A percentile compares a stretch with the other conserved stretches of the same genome.
Conservation (phyloP, 192 early-diverging fungal species). For the Lobulomyces angularis region DNA sequence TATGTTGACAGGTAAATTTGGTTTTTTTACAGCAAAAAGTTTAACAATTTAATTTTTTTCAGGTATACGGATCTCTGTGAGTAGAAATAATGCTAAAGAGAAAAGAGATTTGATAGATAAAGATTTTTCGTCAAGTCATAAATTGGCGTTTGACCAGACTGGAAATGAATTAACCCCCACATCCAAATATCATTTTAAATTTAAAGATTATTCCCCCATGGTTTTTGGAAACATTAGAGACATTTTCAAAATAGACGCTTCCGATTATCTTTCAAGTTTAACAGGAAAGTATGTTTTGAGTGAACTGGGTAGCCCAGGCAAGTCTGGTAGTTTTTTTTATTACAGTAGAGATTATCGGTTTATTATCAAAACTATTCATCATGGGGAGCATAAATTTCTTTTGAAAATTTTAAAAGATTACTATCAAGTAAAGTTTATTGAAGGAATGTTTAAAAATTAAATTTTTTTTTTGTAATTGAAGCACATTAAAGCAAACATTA, state of each 20-base stretch:
- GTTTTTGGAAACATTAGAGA: conserved; percentile 86
- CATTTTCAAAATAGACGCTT: conserved; percentile 74
- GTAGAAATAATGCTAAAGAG: conserved; percentile 74
- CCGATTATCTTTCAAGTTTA: conserved; percentile 81
- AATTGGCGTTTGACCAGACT: conserved; percentile 91
- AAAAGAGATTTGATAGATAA: conserved; percentile 51
- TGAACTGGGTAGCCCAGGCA: conserved; percentile 87
- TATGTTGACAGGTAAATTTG: conserved; percentile 95
- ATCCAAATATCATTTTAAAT: conserved; percentile 95
- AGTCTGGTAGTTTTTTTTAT: conserved; percentile 94
- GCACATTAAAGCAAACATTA: conserved; percentile 75
- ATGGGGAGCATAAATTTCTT: conserved; percentile 89
- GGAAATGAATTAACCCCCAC: conserved; percentile 94
- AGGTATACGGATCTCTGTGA: conserved; percentile 27
- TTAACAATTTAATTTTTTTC: no score
- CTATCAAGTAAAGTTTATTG: no score
- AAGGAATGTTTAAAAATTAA: no score
- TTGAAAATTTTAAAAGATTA: conserved; percentile 75
- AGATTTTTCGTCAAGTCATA: conserved; percentile 84
- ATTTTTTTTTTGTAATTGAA: no score
- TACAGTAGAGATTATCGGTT: conserved; percentile 95
- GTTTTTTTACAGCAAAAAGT: no score
- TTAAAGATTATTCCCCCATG: conserved; percentile 98
- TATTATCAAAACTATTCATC: conserved; percentile 98
- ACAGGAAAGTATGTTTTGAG: conserved; percentile 95